These are phyloP conservation scores for Salix dunnii DNA, from an alignment of 345 rosid genomes.

Conservation along the genomic window DNA sequence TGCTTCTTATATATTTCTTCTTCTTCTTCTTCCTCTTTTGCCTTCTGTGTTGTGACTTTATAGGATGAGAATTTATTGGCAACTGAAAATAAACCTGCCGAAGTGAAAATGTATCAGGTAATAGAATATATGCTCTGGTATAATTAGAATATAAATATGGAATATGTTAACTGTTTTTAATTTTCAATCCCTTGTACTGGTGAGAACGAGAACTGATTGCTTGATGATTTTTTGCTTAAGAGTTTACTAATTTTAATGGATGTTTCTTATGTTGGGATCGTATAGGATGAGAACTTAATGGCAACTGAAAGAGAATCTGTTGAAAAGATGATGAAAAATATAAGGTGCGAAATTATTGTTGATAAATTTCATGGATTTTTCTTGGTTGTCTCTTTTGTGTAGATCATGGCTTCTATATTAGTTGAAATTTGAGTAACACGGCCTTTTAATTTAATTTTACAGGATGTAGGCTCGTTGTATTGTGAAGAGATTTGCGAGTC, in stretches of 20 bases:
- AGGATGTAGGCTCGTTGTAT: too few relatives aligned
- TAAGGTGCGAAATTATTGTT: too few relatives aligned
- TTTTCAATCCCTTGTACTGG: too few relatives aligned
- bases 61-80: conserved; percentile 8
- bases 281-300: conserved; percentile 9
- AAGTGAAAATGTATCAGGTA: neutral
- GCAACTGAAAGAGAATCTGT: conserved; percentile 8
- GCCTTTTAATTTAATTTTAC: too few relatives aligned
- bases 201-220: neutral
- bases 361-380: too few relatives aligned
- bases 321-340: too few relatives aligned
- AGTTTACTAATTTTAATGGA: neutral
- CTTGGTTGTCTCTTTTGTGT: too few relatives aligned
- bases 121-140: neutral
- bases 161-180: neutral
- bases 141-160: neutral
- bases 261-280: neutral
- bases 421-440: too few relatives aligned
- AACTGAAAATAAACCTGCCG: neutral
- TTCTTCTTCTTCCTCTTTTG: neutral
- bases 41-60: neutral
- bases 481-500: too few relatives aligned
- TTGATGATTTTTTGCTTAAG: too few relatives aligned
- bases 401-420: too few relatives aligned
- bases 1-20: neutral